phyloP scores from a whole-genome alignment of 2,329 filamentous ascomycete species.

The Talaromyces marneffei region DNA sequence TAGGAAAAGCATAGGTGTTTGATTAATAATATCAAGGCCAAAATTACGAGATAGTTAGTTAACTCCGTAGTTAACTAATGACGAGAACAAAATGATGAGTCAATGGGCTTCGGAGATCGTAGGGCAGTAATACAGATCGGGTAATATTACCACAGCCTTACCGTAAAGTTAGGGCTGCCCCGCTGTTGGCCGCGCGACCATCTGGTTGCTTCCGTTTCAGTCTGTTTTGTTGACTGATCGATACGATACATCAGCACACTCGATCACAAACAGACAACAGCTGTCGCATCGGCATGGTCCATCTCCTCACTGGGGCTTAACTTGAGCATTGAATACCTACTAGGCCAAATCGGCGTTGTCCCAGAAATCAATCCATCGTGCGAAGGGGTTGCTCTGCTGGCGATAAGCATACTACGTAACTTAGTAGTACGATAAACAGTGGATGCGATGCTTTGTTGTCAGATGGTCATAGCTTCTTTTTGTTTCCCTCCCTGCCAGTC shows the following conservation, averaged over 20 bases:
- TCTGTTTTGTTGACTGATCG: not conserved
- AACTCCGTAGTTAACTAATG: no score
- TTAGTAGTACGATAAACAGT: no score
- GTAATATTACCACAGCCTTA: not conserved
- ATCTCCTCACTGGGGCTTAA: not conserved
- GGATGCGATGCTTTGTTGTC: slow-evolving; percentile 9
- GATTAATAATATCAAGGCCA: slow-evolving; percentile 11
- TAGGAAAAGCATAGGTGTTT: slow-evolving; percentile 21
- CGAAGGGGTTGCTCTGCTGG: not conserved
- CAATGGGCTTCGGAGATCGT: not conserved
- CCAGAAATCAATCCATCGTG: not conserved
- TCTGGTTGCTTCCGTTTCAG: not conserved
- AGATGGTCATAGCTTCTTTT: slow-evolving; percentile 11
- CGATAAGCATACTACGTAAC: no score
- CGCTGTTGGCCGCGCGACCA: slow-evolving; percentile 13
- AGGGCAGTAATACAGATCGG: slow-evolving; percentile 1
- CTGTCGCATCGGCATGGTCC: no score
- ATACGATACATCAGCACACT: not conserved
- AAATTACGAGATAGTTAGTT: not conserved
- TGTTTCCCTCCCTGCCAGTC: not conserved
- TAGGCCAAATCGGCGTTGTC: not conserved
- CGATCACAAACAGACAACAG: not conserved
- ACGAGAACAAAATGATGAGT: not conserved
- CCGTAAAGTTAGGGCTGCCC: not conserved
- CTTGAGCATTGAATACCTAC: not conserved